Percentiles rank a stretch among this genome's conserved stretches.
These are phyloP conservation scores for Phaeosphaeria sp. DNA, from an alignment of 2,329 filamentous ascomycete species.

Conservation along the genomic window DNA sequence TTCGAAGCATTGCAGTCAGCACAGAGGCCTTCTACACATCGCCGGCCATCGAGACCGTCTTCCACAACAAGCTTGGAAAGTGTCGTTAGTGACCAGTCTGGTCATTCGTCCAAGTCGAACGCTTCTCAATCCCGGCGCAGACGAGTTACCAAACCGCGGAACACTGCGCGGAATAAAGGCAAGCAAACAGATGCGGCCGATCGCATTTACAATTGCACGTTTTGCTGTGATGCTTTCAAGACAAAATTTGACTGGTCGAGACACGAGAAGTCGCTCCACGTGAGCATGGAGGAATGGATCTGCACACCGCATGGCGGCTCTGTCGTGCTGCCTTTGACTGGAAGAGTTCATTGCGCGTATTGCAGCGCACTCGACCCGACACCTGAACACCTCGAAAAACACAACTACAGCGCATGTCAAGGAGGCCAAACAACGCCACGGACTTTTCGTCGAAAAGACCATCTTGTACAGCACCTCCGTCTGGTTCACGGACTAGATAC, in stretches of 20 bases:
- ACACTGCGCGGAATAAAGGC: constrained; percentile 7
- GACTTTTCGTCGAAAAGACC: constrained; percentile 66
- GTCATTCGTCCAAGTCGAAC: constrained; percentile 48
- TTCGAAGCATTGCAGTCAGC: constrained; percentile 27
- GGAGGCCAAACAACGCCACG: constrained; percentile 66
- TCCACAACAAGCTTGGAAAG: constrained; percentile 50
- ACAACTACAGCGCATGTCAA: constrained; percentile 67
- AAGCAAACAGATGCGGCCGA: constrained; percentile 15
- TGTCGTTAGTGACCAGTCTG: constrained; percentile 56
- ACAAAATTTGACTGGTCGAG: constrained; percentile 38
- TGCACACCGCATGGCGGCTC: constrained; percentile 63
- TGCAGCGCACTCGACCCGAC: constrained; percentile 61
- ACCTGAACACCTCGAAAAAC: constrained; percentile 60
- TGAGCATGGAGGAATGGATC: constrained; percentile 45
- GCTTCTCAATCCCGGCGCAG: constrained; percentile 49
- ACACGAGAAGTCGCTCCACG: constrained; percentile 37
- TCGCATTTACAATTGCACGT: constrained; percentile 36
- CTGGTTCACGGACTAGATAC: constrained; percentile 65
- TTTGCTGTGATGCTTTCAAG: constrained; percentile 38
- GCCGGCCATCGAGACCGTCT: constrained; percentile 48
- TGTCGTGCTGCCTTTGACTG: constrained; percentile 60
- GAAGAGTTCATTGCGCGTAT: constrained; percentile 62
- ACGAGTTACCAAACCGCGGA: constrained; percentile 11
- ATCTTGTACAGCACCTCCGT: constrained; percentile 64
- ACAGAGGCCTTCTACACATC: constrained; percentile 27